These are phyloP conservation scores for Solanum rostratum DNA, from an alignment of 257 asterid genomes.

Conservation along the genomic window DNA sequence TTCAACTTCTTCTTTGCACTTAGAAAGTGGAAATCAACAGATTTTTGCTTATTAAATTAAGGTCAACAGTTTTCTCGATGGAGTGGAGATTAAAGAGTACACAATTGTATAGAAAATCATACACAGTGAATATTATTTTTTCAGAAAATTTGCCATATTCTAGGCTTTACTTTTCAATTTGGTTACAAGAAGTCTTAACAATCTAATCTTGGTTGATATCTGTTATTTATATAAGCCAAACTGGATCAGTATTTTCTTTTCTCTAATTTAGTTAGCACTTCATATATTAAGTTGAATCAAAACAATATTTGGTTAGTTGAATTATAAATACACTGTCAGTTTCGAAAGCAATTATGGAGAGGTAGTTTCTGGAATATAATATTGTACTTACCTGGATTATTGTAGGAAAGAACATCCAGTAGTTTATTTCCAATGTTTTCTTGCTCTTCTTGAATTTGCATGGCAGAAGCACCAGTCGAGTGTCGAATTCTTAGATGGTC, in stretches of 20 bases:
- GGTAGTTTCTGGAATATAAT: background rate
- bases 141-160: background rate
- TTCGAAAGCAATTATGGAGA: background rate
- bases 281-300: background rate
- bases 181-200: background rate
- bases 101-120: background rate
- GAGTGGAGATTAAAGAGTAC: too few relatives aligned
- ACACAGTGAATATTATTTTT: too few relatives aligned
- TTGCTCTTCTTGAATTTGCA: background rate
- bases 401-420: background rate
- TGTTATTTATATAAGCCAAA: too few relatives aligned
- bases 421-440: background rate
- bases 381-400: background rate
- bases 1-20: background rate
- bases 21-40: background rate
- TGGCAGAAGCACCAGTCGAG: background rate
- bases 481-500: background rate
- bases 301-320: background rate
- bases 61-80: background rate
- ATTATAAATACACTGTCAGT: background rate
- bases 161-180: background rate
- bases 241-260: background rate
- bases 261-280: background rate
- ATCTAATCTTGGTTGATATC: too few relatives aligned
- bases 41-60: background rate